Conservation (phyloP, 345 rosid genomes). For the Moricandia arvensis region DNA sequence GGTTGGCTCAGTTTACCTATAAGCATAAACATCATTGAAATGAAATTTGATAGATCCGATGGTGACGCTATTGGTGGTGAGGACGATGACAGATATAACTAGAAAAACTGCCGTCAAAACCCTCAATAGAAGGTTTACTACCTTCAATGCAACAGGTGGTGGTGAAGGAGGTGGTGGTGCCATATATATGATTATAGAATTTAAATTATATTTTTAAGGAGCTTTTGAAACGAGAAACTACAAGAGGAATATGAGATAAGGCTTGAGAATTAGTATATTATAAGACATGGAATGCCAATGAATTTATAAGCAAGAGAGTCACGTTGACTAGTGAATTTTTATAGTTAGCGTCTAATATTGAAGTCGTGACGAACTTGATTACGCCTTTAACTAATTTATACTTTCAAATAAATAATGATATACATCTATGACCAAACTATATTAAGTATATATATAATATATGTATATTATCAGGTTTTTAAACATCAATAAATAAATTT, state of each 20-base stretch:
- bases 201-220: neutral
- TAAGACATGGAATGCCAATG: neutral
- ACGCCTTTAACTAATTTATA: neutral
- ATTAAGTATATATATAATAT: too few species aligned
- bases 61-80: neutral
- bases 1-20: neutral
- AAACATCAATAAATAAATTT: too few species aligned
- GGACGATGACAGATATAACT: neutral
- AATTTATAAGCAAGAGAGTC: neutral
- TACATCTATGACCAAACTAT: neutral
- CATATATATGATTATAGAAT: neutral
- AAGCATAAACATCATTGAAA: slow-evolving; percentile 1
- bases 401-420: neutral
- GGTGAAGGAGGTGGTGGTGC: neutral
- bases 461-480: too few species aligned
- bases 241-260: neutral
- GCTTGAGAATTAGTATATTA: neutral
- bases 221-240: neutral
- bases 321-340: neutral
- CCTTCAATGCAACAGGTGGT: neutral
- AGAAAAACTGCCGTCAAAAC: neutral
- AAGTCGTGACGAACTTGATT: neutral
- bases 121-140: neutral
- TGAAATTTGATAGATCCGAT: neutral
- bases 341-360: too few species aligned